phyloP scores from a whole-genome alignment of 768 basidiomycete genomes.

The Naganishia kalamii region DNA sequence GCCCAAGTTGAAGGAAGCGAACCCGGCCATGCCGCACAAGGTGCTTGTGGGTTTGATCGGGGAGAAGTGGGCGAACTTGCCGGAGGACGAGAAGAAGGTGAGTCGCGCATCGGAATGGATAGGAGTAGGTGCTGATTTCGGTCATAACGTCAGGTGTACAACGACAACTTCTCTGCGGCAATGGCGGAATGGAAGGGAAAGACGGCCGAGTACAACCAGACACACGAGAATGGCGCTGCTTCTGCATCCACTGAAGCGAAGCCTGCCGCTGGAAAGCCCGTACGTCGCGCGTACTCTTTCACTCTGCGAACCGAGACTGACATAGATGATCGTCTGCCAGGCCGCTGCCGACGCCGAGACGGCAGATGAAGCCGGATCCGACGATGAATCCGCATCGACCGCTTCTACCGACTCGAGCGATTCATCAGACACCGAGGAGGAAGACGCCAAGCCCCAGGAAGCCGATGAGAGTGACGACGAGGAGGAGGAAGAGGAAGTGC shows the following conservation, averaged over 20 bases:
- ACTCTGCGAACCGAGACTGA: no score
- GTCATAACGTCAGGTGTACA: background rate
- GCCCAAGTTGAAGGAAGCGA: conserved; percentile 59
- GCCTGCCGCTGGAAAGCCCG: background rate
- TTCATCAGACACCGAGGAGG: background rate
- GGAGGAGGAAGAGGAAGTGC: conserved; percentile 15
- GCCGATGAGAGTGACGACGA: background rate
- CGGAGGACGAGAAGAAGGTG: conserved; percentile 67
- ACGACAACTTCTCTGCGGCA: conserved; percentile 1
- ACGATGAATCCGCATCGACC: background rate
- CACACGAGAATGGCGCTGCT: background rate
- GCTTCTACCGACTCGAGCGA: background rate
- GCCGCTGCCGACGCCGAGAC: conserved; percentile 3
- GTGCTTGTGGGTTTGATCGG: conserved; percentile 69
- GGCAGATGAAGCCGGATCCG: background rate
- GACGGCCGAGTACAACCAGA: background rate
- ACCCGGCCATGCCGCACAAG: conserved; percentile 62
- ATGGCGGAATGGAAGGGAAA: conserved; percentile 6
- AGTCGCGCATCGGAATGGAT: conserved; percentile 38
- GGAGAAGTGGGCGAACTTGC: conserved; percentile 65
- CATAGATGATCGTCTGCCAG: background rate
- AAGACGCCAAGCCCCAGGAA: background rate
- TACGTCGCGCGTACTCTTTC: background rate
- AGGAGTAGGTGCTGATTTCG: background rate
- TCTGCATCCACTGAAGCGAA: background rate